Evolutionary conservation across 805 yeast species (phyloP), one percentile per base, ranked within the genome.

Genomic region (Saturnispora quitensis): DNA sequence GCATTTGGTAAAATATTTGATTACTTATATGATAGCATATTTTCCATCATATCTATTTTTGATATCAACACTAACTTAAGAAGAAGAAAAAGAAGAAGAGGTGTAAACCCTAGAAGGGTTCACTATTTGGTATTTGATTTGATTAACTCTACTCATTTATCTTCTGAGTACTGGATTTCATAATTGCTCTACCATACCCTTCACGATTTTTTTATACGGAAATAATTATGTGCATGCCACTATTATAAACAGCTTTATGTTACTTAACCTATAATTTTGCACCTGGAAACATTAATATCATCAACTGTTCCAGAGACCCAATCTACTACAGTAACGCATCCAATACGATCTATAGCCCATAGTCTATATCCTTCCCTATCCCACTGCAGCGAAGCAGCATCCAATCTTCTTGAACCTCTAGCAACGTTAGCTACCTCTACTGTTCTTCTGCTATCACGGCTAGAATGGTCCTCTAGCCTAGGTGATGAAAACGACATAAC

Each of bases 271-370:
- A 81, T 68, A 40, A 81, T 76, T 62, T 82, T 83, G 67, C 86
- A 81, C 62, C 84, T 77, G 3, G 85, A 76, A 7, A 84, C 82
- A 17, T 81, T 84, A 24, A 74, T 75, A 58, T 80, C 81, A 56
- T 81, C 82, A 12, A 93, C 93, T 22, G 82, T 67, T 2, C 95
- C 96, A 50, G 89, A 90, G 13, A 93, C 86, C 68, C 89, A 90
- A 67, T 90, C 97, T 58, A 86, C 87, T 33, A 89, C 78, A 55
- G 82, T 82, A 45, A 89, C 68, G 0, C 80, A 66, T 0, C 97
- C 97, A 60, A 86, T 87, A 40, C 97, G 71, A 65, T 90, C 98
- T 15, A 89, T 75, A 4, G 81, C 75, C 58, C 80, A 83, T 18
- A 90, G 70, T 55, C 81, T 81, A 46, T 89, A 89, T 0, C 98